Base-by-base conservation (phyloP, 192 early-diverging fungal species). In the Backusella tarrabulga region DNA sequence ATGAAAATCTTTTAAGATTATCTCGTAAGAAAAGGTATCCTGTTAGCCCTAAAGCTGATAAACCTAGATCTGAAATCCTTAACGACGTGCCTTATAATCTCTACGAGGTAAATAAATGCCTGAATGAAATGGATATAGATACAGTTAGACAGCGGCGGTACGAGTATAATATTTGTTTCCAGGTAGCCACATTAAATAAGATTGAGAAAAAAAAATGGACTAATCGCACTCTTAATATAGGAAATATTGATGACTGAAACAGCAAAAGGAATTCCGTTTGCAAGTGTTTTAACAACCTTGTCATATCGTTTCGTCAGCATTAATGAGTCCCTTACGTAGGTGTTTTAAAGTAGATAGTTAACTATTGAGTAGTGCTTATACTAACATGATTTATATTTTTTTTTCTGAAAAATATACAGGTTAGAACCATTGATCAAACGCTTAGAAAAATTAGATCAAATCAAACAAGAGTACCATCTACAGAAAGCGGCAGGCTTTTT, bases 91-190 rank as follows among this genome's bases (percentile, higher is more conserved):
- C 40, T 17, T 82, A 72, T 54, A 74, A 78, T 71, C 42, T 52
- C 14, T 32, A 71, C 1, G 44, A 76, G 40, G 67, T 82, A 7
- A 82, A 78, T 29, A 71, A 56, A 3, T 56, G 77, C 23, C 67
- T 85, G 0, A 73, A 69, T 6, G 78, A 79, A 38, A 56, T 87
- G 52, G 79, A 87, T 50, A 14, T 4, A 23, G 70, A 74, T 1
- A 71, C 71, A n/a, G 76, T 85, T 5, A 63, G 76, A 54, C 54
- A 54, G 21, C 69, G 80, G 29, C 80, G 86, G 3, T 83, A 77
- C 19, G 38, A 84, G 1, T 87, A 83, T 60, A 87, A 85, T 71
- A 77, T 87, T 70, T 56, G 81, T 66, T 87, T 81, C 44, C 79
- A 78, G 11, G 86, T 82, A 78, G 73, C 14, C 14, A 23, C n/a